Evolutionary conservation across 2,329 filamentous ascomycete genomes (phyloP), one percentile per base, ranked within the genome.

Genomic region (Penicillium griseofulvum): DNA sequence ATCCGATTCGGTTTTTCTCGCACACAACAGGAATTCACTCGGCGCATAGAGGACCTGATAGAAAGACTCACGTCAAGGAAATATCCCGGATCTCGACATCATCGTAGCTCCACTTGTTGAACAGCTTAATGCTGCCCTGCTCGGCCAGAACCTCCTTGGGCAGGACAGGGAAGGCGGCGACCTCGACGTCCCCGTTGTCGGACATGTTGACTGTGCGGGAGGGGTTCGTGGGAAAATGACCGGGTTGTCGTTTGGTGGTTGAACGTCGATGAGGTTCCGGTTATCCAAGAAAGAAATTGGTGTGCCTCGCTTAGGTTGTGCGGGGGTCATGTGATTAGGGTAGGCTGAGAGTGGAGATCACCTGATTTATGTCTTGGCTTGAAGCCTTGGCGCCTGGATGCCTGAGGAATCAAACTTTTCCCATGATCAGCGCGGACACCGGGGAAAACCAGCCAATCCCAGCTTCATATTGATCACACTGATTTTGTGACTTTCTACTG

Each of bases 21-120:
- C 47, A 52, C 53, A 57, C 58, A 54, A 54, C 57, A 54, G 56
- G 49, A 59, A 57, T 62, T 64, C 51, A 56, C 65, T 59, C 62
- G 62, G 65, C 58, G 67, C 59, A 66, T 67, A 69, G 61, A 56
- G 41, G 50, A 54, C 43, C 47, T 37, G 57, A 54, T 58, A 61
- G 61, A 61, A 53, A 58, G 50, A 90, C 83, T 95, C 63, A 99
- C 94, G 93, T 97, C 83, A 99, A 86, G 74, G 94, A 99, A 83
- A 99, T 97, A 80, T 99, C 94, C 80, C 93, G 88, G 81, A 99
- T 94, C 86, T 99, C 94, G 76, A 99, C 93, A 87, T 97, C 90
- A 79, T 94, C 94, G 83, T 97, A 99, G 82, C 82, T 87, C 87
- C 92, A 96, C 83, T 95, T 96, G 88, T 94, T 95, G 87, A 96